Base-by-base conservation (phyloP, 345 rosid species). In the Citrus medica region DNA sequence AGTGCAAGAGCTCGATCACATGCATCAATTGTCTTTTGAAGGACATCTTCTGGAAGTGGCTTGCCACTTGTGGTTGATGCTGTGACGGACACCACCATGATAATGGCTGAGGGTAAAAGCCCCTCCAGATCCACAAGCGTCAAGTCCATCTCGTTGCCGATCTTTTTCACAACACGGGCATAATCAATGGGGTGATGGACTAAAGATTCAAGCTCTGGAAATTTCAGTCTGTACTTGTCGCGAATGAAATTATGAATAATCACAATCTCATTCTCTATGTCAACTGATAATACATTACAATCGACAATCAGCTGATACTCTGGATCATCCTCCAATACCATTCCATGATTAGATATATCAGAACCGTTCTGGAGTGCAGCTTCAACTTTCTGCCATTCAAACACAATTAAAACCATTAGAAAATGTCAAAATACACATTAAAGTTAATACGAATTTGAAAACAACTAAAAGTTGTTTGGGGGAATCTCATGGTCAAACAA, bases 51-150 rank as follows among this genome's bases (percentile, higher is more conserved):
- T 1, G 95, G 93, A 62, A 94, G 87, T 21, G 97, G 97, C 76
- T 89, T 96, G 63, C 99, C 99, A 78, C 95, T 96, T 0, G 98
- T 96, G 38, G 98, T 94, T 21, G 89, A 88, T 58, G 98, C 95
- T 32, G 99, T 96, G 67, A 96, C 98, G 24, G 97, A 96, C 79
- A 96, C 90, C 73, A 94, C 99, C 98, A 94, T 94, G 77, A 92
- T 92, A 53, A 92, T 90, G 62, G 98, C 97, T 1, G 97, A 90
- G 0, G 98, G 99, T 58, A 94, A 81, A 73, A 96, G 92, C 25
- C 90, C 95, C 85, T 87, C 97, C n/a, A 94, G 83, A 81, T 96
- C 94, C 69, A 95, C 98, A 78, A 93, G 91, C 6, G 97, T 90
- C 75, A 95, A 81, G 84, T 95, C 99, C 83, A 85, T 84, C 86